These are phyloP conservation scores for Eucommia ulmoides DNA, from an alignment of 257 asterid genomes.

Conservation along the genomic window DNA sequence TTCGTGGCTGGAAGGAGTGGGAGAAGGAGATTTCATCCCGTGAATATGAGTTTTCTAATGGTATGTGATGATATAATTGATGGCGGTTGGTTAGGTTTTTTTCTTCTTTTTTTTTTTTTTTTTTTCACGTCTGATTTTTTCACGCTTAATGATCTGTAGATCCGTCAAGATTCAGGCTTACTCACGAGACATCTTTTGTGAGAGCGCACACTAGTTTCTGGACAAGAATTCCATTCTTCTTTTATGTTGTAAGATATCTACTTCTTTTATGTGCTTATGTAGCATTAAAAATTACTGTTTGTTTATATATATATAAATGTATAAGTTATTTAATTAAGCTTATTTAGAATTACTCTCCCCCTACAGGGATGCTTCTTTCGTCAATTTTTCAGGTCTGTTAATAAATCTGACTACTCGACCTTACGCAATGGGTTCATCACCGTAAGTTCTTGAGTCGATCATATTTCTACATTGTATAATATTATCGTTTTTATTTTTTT, in stretches of 20 bases:
- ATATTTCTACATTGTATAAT: not conserved
- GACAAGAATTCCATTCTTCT: conserved; percentile 75
- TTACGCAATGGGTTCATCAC: conserved; percentile 35
- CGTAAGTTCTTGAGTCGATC: conserved; percentile 7
- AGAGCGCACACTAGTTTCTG: conserved; percentile 89
- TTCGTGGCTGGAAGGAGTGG: no score
- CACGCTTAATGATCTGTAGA: no score
- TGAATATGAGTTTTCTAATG: no score
- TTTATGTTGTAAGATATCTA: conserved; percentile 51
- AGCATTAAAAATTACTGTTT: not conserved
- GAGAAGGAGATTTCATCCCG: no score
- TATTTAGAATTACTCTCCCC: conserved; percentile 4
- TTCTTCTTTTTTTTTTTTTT: no score
- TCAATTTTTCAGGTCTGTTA: conserved; percentile 79
- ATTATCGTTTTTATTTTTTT: not conserved
- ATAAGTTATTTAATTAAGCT: not conserved
- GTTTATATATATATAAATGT: no score
- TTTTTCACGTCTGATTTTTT: no score
- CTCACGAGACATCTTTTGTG: conserved; percentile 93
- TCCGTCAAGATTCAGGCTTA: conserved; percentile 85
- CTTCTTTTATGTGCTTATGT: not conserved
- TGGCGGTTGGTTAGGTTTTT: no score
- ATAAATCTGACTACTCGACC: conserved; percentile 83
- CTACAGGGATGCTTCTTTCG: conserved; percentile 87
- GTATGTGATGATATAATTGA: no score